These are phyloP conservation scores for Saccharomyces mikatae DNA, from an alignment of 805 yeast genomes.

Conservation along the genomic window DNA sequence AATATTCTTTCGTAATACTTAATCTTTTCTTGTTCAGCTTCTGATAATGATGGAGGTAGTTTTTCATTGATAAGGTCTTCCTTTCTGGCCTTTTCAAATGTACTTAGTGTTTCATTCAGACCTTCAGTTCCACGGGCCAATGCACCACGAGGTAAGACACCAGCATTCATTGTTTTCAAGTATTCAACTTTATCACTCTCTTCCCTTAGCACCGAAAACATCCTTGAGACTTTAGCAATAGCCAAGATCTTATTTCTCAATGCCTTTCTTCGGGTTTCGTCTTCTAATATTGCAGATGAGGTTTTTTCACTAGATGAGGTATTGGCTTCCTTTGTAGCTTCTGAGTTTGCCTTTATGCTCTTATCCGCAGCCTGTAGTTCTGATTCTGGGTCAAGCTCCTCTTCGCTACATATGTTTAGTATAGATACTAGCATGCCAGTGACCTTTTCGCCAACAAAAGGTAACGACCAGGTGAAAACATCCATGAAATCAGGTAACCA, in stretches of 20 bases:
- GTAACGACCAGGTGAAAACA: conserved; percentile 89
- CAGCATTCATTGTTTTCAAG: conserved; percentile 66
- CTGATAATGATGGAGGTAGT: conserved; percentile 72
- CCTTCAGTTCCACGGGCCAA: conserved; percentile 78
- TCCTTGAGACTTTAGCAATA: conserved; percentile 89
- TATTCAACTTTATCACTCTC: conserved; percentile 82
- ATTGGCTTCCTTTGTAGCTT: conserved; percentile 5
- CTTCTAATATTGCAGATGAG: conserved; percentile 19
- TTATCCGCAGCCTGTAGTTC: neutral
- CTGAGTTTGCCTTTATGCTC: neutral
- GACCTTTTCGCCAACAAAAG: conserved; percentile 91
- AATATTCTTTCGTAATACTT: conserved; percentile 39
- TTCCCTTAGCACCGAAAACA: conserved; percentile 82
- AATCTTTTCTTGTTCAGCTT: conserved; percentile 38
- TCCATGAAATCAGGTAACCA: conserved; percentile 93
- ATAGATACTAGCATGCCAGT: conserved; percentile 85
- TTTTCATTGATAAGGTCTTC: conserved; percentile 82
- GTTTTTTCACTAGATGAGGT: neutral
- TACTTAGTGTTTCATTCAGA: conserved; percentile 53
- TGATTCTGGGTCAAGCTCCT: conserved; percentile 50
- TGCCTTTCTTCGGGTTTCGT: conserved; percentile 39
- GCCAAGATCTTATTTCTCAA: conserved; percentile 85
- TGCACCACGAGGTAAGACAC: conserved; percentile 77
- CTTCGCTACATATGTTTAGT: conserved; percentile 83
- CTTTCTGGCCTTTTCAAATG: conserved; percentile 75